Evolutionary conservation across 2,329 filamentous ascomycete species (phyloP).

Genomic region (Diaporthe sp.): DNA sequence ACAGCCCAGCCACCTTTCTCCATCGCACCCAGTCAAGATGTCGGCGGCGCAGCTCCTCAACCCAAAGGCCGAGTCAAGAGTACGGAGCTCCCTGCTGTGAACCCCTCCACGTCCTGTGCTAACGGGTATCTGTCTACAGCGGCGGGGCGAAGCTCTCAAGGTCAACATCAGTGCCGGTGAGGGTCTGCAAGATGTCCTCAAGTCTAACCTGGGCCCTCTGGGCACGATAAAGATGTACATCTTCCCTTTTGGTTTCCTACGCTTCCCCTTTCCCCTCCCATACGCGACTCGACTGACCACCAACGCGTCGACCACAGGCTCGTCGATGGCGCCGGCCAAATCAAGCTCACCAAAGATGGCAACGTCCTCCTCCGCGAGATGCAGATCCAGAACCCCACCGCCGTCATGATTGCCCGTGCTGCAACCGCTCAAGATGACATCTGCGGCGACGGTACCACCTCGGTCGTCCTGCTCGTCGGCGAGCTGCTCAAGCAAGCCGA

Average conservation of each 20-base stretch:
- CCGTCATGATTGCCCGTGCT: conserved; percentile 85
- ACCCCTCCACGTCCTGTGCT: conserved; percentile 54
- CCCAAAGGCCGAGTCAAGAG: conserved; percentile 97
- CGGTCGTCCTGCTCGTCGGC: conserved; percentile 93
- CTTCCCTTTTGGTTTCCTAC: conserved; percentile 32
- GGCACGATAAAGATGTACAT: conserved; percentile 95
- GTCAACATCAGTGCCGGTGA: conserved; percentile 98
- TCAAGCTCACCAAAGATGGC: conserved; percentile 99
- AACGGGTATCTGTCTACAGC: conserved; percentile 66
- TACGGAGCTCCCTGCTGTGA: conserved; percentile 62
- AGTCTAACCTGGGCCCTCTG: conserved; percentile 93
- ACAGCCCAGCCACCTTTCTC: conserved; percentile 6
- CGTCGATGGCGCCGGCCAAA: conserved; percentile 83
- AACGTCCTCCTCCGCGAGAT: conserved; percentile 85
- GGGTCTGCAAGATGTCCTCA: conserved; percentile 92
- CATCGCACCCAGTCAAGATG: conserved; percentile 67
- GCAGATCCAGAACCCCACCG: conserved; percentile 99
- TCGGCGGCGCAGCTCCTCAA: conserved; percentile 98
- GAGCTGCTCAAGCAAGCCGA: conserved; percentile 98
- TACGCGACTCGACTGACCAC: conserved; percentile 29
- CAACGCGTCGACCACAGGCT: conserved; percentile 61
- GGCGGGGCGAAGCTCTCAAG: conserved; percentile 94
- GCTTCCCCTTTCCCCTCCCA: not conserved
- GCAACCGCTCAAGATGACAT: conserved; percentile 99
- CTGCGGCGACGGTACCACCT: conserved; percentile 97